phyloP scores from a whole-genome alignment of 495 filamentous ascomycete species.

The Oleoguttula mirabilis region DNA sequence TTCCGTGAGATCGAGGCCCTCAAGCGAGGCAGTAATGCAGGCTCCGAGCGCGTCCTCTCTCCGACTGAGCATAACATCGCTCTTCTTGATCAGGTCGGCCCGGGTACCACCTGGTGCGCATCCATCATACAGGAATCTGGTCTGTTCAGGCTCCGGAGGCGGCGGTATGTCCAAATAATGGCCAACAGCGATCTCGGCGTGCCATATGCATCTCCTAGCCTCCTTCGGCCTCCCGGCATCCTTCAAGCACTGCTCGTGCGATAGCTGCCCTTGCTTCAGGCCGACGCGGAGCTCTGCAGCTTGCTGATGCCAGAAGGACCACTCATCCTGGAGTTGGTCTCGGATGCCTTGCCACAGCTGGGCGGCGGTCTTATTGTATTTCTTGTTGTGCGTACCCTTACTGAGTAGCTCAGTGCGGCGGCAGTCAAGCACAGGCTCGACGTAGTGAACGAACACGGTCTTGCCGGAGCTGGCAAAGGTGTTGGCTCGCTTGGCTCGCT shows the following conservation, averaged over 20 bases:
- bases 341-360: conserved; percentile 3
- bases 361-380: conserved; percentile 4
- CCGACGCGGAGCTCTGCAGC: background rate
- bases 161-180: conserved; percentile 1
- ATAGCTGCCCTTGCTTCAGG: background rate
- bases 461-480: conserved; percentile 5
- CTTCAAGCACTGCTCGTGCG: background rate
- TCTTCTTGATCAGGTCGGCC: too few species aligned
- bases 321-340: background rate
- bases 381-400: conserved; percentile 3
- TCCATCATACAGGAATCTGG: background rate
- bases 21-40: too few species aligned
- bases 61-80: too few species aligned
- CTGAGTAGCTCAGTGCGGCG: background rate
- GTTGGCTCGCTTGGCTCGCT: conserved; percentile 3
- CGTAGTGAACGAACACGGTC: conserved; percentile 4
- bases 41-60: too few species aligned
- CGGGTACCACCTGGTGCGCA: background rate
- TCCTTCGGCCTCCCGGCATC: conserved; percentile 3
- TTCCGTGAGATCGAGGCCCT: too few species aligned
- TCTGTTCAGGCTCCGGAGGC: background rate
- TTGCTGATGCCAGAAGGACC: background rate
- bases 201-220: background rate
- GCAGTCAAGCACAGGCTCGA: background rate
- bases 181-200: conserved; percentile 5